Conservation (phyloP, 805 yeast species). For the Komagataella pseudopastoris region DNA sequence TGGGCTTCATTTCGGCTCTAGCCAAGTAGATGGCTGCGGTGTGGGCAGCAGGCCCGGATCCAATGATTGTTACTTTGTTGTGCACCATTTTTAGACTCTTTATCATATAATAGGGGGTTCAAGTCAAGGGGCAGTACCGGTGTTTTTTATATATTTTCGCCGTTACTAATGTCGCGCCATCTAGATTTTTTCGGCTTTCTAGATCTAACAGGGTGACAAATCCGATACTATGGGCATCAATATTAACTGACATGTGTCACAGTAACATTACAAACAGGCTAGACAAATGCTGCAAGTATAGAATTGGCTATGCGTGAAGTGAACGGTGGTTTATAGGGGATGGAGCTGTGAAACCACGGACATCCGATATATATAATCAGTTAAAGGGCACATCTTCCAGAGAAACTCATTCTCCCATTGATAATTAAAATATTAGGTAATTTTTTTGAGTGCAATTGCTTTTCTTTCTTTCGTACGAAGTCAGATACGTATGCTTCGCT, state of each 20-base stretch:
- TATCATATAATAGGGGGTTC: neutral
- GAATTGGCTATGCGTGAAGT: neutral
- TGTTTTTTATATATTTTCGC: neutral
- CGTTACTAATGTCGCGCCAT: slow-evolving; percentile 2
- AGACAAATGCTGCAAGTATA: neutral
- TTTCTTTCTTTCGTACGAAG: slow-evolving; percentile 10
- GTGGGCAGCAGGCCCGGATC: slow-evolving; percentile 99
- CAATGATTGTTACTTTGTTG: slow-evolving; percentile 76
- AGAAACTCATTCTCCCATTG: too few relatives aligned
- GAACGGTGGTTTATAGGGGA: neutral
- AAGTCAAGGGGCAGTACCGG: neutral
- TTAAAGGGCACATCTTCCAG: too few relatives aligned
- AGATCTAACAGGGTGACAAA: neutral
- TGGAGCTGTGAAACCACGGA: neutral
- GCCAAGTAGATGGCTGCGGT: slow-evolving; percentile 96
- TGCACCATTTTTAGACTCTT: slow-evolving; percentile 48
- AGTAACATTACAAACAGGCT: neutral
- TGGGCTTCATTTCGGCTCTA: slow-evolving; percentile 92
- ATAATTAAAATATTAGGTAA: too few relatives aligned
- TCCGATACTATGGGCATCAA: neutral
- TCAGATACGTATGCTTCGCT: neutral
- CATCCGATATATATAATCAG: too few relatives aligned
- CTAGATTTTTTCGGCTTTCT: neutral
- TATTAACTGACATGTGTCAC: neutral
- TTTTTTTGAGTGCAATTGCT: neutral